Evolutionary conservation across 805 yeast genomes (phyloP).

Genomic region (Cyberlindnera euphorbiae): DNA sequence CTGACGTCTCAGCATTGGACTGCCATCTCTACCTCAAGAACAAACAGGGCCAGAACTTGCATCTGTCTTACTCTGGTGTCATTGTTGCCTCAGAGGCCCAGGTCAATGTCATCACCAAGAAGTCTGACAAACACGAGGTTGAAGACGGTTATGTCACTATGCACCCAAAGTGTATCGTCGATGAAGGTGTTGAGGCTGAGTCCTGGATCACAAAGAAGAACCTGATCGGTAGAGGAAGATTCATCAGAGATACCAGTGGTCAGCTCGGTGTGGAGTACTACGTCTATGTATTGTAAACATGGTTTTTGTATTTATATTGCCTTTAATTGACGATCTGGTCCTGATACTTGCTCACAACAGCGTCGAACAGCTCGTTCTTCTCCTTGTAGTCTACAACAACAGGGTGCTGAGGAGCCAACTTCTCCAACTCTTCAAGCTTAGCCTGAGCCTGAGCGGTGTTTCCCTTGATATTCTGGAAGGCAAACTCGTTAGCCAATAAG

Average conservation of each 20-base stretch:
- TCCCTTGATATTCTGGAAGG: conserved; percentile 55
- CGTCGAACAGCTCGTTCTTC: conserved; percentile 62
- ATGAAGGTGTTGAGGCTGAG: conserved; percentile 37
- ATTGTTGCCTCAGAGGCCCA: conserved; percentile 35
- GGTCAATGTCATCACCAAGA: conserved; percentile 32
- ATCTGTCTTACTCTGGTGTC: conserved; percentile 45
- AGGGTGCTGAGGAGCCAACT: conserved; percentile 51
- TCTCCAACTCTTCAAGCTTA: conserved; percentile 41
- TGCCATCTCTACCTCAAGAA: conserved; percentile 46
- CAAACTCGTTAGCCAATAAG: conserved; percentile 59
- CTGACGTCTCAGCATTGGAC: conserved; percentile 36
- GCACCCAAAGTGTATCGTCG: conserved; percentile 42
- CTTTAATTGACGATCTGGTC: conserved; percentile 18
- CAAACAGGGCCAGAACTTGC: conserved; percentile 37
- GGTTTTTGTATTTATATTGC: neutral
- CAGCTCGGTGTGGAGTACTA: conserved; percentile 50
- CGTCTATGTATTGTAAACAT: conserved; percentile 28
- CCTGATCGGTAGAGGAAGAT: conserved; percentile 56
- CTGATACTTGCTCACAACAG: conserved; percentile 56
- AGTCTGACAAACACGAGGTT: conserved; percentile 31
- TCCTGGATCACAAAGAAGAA: conserved; percentile 48
- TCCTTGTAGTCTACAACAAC: conserved; percentile 53
- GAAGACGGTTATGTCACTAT: conserved; percentile 46
- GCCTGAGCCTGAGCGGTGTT: conserved; percentile 29
- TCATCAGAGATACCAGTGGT: conserved; percentile 43